These are phyloP conservation scores for Staphylotrichum longicolle DNA, from an alignment of 495 filamentous ascomycete genomes.

Conservation along the genomic window DNA sequence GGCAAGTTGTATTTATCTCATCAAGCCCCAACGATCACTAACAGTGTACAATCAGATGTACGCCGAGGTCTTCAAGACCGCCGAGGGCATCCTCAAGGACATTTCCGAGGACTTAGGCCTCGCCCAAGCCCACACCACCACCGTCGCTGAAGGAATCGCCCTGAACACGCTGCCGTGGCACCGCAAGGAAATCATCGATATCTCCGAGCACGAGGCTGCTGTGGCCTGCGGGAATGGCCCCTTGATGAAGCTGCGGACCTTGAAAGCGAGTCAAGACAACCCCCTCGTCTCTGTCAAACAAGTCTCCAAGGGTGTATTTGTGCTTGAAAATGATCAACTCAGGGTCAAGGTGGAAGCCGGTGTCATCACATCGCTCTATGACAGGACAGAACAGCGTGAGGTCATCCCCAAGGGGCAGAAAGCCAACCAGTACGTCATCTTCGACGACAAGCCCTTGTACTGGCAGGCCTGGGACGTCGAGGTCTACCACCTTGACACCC, in stretches of 20 bases:
- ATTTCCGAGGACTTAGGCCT: slow-evolving; percentile 67
- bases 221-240: slow-evolving; percentile 51
- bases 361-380: slow-evolving; percentile 76
- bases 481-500: slow-evolving; percentile 87
- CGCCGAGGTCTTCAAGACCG: slow-evolving; percentile 73
- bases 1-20: slow-evolving; percentile 35
- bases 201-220: slow-evolving; percentile 49
- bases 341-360: slow-evolving; percentile 69
- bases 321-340: slow-evolving; percentile 72
- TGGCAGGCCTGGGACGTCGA: slow-evolving; percentile 99
- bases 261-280: slow-evolving; percentile 44
- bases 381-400: slow-evolving; percentile 67
- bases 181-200: slow-evolving; percentile 66
- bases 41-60: slow-evolving; percentile 57
- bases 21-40: slow-evolving; percentile 4
- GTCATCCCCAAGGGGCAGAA: slow-evolving; percentile 74
- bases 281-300: slow-evolving; percentile 62
- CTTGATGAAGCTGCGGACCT: slow-evolving; percentile 48
- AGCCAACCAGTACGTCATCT: slow-evolving; percentile 90
- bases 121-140: slow-evolving; percentile 34
- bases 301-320: slow-evolving; percentile 65
- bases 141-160: slow-evolving; percentile 46
- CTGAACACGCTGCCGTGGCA: slow-evolving; percentile 85
- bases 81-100: slow-evolving; percentile 65
- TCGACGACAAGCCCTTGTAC: slow-evolving; percentile 96